Base-by-base conservation (phyloP, 2,329 filamentous ascomycete genomes). In the Lasiodiplodia hormozganensis region DNA sequence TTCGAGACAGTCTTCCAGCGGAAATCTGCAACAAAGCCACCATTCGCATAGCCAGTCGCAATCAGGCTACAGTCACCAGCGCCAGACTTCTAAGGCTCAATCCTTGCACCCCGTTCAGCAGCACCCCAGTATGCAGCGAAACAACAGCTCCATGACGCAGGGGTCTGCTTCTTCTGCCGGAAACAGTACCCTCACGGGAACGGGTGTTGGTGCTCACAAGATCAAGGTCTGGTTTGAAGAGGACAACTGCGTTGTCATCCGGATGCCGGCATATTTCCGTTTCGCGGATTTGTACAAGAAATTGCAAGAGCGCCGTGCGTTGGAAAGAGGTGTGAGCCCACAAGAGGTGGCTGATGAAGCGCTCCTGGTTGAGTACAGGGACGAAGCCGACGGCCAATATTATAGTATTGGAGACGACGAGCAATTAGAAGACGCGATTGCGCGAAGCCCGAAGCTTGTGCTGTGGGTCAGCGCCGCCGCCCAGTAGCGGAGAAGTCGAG, bases 191-290 rank as follows among this genome's bases (percentile, higher is more conserved):
- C 23, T 51, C 36, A 66, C 70, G 16, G 67, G 66, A 43, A 70
- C 70, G 66, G 72, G 74, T 68, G 75, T 75, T 21, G 77, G 76
- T 11, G 79, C 81, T 1, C 75, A 97, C 83, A 98, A 97, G 80
- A 92, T 98, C 78, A 98, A 98, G 82, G 91, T 97, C 66, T 96
- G 92, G 82, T 97, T 93, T 82, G 92, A 95, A 69, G 78, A 82
- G 72, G 91, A 94, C 70, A 95, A 97, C 73, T 88, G 96, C 68
- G 95, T 97, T 72, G 92, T 96, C 54, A 94, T 99, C 74, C 90
- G 94, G 40, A 93, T 98, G 67, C 91, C 95, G 0, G 87, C 87
- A 1, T 92, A 96, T 67, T 93, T 96, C 74, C 87, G 87, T 66
- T 96, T 90, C 79, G 84, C 87, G 65, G 91, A 93, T 70, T 85